These are phyloP conservation scores for Pseudonectria foliicola DNA, from an alignment of 2,329 filamentous ascomycete species.

Conservation along the genomic window DNA sequence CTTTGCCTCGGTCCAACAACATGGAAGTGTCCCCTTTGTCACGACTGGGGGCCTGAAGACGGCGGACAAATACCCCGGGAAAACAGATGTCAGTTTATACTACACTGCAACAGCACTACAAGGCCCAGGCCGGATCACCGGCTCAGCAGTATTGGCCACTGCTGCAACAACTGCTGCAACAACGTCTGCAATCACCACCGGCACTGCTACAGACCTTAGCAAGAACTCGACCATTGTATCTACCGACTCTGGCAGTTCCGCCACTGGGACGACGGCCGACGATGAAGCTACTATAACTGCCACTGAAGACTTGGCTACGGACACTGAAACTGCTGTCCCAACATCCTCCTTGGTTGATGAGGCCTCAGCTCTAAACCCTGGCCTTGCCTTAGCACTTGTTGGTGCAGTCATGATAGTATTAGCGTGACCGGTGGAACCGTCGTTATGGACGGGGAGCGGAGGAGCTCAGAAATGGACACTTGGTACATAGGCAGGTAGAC, in stretches of 20 bases:
- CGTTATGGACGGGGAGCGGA: no score
- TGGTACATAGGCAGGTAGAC: no score
- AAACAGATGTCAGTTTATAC: constrained; percentile 36
- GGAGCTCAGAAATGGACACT: no score
- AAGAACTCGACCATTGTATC: constrained; percentile 4
- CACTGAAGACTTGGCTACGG: background rate
- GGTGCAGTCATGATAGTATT: constrained; percentile 22
- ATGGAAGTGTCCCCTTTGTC: constrained; percentile 14
- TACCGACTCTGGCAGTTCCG: constrained; percentile 27
- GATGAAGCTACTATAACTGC: background rate
- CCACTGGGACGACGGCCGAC: constrained; percentile 1
- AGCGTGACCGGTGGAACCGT: constrained; percentile 12
- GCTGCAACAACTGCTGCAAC: no score
- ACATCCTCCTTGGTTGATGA: constrained; percentile 13
- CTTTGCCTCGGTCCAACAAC: constrained; percentile 24
- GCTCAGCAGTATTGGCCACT: constrained; percentile 10
- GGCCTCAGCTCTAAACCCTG: constrained; percentile 20
- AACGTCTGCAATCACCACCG: no score
- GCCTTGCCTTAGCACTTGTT: constrained; percentile 18
- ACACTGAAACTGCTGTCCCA: background rate
- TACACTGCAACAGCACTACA: constrained; percentile 32
- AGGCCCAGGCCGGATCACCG: constrained; percentile 36
- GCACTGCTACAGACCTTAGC: no score
- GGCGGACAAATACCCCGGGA: constrained; percentile 27
- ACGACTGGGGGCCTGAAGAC: constrained; percentile 25